phyloP scores from a whole-genome alignment of 2,329 filamentous ascomycete genomes.

The Aureobasidium mangrovei region DNA sequence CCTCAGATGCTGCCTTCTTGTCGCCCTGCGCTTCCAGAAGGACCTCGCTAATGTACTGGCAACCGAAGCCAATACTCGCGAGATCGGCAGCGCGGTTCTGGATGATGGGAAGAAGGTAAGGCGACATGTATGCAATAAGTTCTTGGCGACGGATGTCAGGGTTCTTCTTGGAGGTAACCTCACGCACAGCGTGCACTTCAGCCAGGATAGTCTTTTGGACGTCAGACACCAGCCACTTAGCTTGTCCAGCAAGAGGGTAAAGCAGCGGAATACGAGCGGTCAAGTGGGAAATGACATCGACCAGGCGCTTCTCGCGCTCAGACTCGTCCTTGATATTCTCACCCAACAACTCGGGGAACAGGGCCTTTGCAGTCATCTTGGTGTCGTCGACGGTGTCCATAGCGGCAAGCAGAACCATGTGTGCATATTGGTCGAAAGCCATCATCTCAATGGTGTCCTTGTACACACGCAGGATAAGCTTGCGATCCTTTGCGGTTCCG shows the following conservation, averaged over 20 bases:
- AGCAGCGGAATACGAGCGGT: slow-evolving; percentile 60
- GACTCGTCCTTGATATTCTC: slow-evolving; percentile 44
- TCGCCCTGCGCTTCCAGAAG: slow-evolving; percentile 68
- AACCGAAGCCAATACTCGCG: slow-evolving; percentile 68
- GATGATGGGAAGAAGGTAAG: slow-evolving; percentile 66
- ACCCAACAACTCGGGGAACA: slow-evolving; percentile 78
- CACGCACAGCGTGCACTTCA: slow-evolving; percentile 70
- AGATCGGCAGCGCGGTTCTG: slow-evolving; percentile 59
- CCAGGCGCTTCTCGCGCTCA: slow-evolving; percentile 40
- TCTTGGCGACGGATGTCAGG: slow-evolving; percentile 66
- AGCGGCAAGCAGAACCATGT: slow-evolving; percentile 72
- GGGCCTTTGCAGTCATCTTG: slow-evolving; percentile 72
- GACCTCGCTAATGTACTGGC: slow-evolving; percentile 76
- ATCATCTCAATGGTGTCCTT: slow-evolving; percentile 83
- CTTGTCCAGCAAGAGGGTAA: slow-evolving; percentile 64
- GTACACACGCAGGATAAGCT: slow-evolving; percentile 77
- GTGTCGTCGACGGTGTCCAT: slow-evolving; percentile 94
- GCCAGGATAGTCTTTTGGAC: slow-evolving; percentile 59
- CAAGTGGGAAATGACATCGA: slow-evolving; percentile 60
- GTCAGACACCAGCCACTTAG: slow-evolving; percentile 54
- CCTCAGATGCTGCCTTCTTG: slow-evolving; percentile 63
- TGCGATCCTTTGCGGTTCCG: slow-evolving; percentile 85
- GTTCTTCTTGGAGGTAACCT: slow-evolving; percentile 88
- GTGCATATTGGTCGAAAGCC: slow-evolving; percentile 69
- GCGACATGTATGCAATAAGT: slow-evolving; percentile 63